Evolutionary conservation across 495 filamentous ascomycete species (phyloP), one percentile per base, ranked within the genome.

Genomic region (Trichocladium uniseriatum): DNA sequence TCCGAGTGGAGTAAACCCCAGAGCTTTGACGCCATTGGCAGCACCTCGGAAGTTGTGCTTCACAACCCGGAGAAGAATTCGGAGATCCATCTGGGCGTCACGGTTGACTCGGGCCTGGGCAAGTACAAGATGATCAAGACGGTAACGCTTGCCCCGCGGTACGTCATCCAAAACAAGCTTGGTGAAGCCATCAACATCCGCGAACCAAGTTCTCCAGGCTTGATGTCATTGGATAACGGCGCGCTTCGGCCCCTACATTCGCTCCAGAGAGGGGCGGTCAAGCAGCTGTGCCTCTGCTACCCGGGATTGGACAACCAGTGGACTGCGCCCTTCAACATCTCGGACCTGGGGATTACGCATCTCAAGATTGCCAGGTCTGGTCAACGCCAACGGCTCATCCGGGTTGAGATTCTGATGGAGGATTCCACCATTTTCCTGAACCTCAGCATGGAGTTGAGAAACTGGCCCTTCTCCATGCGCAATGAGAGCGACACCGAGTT

Each of bases 121-220:
- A 98, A 97, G 72, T 97, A 97, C 73, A 95, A 95, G 58, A 67
- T 97, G 69, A 89, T 87, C 22, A 96, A 95, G 67, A 83, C 95
- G 11, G 84, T 97, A 21, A 96, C 89, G 2, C 74, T 97, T n/a
- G 80, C 90, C 2, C 92, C 92, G 19, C 80, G 92, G 29, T 98
- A 95, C 63, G 82, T 98, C 40, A 69, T 98, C 58, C 94, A 96
- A 67, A 97, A 94, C 68, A 90, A 86, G 63, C 76, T 95, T 19
- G 79, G 75, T 34, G 90, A 98, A 64, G 85, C 91, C 43, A 76
- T 98, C 52, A 79, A 88, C 55, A 82, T 96, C 19, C 79, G 92
- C 34, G 94, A 97, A 59, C 88, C 91, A 14, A 78, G 77, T 18
- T 97, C 94, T 7, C 87, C 89, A 0, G 83, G 85, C 45, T 74